These are phyloP conservation scores for Nemania sp. DNA, from an alignment of 2,329 filamentous ascomycete genomes.

Conservation along the genomic window DNA sequence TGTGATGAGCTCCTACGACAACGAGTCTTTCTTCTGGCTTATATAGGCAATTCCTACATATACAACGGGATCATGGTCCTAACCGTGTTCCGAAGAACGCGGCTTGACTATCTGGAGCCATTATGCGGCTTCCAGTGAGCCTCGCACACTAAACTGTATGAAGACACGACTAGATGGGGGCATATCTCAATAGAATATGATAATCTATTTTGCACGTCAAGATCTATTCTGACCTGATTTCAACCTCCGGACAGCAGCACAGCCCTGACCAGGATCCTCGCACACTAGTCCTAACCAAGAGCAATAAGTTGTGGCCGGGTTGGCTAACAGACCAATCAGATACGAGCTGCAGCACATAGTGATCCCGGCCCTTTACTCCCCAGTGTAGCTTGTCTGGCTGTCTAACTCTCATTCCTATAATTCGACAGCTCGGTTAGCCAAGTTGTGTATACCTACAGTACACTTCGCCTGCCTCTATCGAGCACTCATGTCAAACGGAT, in stretches of 20 bases:
- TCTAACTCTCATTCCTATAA: background rate
- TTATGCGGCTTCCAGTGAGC: background rate
- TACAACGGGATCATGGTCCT: background rate
- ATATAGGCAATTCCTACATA: too few species aligned
- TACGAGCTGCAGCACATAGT: too few species aligned
- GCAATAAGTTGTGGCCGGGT: background rate
- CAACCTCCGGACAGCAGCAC: background rate
- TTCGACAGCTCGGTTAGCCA: too few species aligned
- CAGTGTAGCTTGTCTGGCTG: background rate
- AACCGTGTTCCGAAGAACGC: background rate
- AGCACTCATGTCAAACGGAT: conserved; percentile 19
- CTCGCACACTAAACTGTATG: conserved; percentile 16
- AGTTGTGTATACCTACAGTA: too few species aligned
- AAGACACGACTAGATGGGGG: background rate
- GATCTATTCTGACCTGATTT: too few species aligned
- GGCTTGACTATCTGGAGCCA: background rate
- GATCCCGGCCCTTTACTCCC: too few species aligned
- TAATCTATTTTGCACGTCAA: background rate
- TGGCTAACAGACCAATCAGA: too few species aligned
- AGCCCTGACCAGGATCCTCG: conserved; percentile 17
- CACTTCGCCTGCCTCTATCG: too few species aligned
- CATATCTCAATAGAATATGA: background rate
- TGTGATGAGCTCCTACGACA: background rate
- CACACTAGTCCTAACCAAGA: conserved; percentile 14
- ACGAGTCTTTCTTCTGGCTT: background rate